phyloP scores from a whole-genome alignment of 805 yeast species.

The Saccharomycopsis guyanensis region DNA sequence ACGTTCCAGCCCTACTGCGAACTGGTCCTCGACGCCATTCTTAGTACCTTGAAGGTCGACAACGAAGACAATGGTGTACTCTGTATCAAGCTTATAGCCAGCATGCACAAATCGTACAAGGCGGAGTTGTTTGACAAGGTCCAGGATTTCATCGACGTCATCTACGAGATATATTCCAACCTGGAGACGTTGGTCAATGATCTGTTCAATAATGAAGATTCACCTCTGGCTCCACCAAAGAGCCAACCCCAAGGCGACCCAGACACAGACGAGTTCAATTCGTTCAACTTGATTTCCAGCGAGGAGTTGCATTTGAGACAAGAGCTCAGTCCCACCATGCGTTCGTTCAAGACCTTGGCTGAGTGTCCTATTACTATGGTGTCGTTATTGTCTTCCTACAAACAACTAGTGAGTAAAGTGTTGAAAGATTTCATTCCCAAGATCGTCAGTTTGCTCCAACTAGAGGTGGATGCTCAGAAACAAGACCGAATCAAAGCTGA shows the following conservation, averaged over 20 bases:
- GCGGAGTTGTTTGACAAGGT: constrained; percentile 59
- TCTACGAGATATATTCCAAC: constrained; percentile 69
- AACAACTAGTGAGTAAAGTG: constrained; percentile 61
- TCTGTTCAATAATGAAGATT: constrained; percentile 58
- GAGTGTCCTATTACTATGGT: constrained; percentile 98
- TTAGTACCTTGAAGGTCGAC: constrained; percentile 57
- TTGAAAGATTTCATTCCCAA: constrained; percentile 75
- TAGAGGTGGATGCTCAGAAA: constrained; percentile 79
- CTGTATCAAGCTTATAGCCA: constrained; percentile 80
- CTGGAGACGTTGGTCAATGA: constrained; percentile 69
- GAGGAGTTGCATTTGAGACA: constrained; percentile 27
- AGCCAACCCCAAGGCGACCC: constrained; percentile 4
- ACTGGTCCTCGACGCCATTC: constrained; percentile 51
- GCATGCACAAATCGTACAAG: constrained; percentile 80
- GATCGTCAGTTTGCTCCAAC: constrained; percentile 60
- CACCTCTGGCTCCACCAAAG: constrained; percentile 3
- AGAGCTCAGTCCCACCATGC: constrained; percentile 57
- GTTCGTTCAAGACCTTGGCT: constrained; percentile 82
- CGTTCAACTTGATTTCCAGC: constrained; percentile 34
- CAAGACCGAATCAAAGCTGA: constrained; percentile 53
- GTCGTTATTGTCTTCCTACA: constrained; percentile 80
- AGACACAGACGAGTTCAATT: constrained; percentile 2
- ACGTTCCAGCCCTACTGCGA: constrained; percentile 64
- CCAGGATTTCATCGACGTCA: constrained; percentile 67
- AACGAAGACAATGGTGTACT: constrained; percentile 94